These are phyloP conservation scores for Macrolepiota dolichaula DNA, from an alignment of 768 basidiomycete genomes.

Conservation along the genomic window DNA sequence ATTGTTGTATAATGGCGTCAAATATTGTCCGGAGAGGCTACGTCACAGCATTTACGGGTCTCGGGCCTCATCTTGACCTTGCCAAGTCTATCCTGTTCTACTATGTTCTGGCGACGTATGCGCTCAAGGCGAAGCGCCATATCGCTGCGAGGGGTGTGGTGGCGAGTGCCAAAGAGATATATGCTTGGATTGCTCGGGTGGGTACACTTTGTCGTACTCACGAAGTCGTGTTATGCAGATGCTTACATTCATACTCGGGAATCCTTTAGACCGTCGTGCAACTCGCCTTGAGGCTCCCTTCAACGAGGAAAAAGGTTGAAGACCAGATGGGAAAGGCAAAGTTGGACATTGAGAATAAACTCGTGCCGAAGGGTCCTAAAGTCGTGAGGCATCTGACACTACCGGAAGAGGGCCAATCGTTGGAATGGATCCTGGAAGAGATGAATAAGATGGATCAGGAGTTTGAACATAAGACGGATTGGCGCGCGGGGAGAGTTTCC, in stretches of 20 bases:
- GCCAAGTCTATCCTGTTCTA: constrained; percentile 56
- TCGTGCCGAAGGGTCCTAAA: constrained; percentile 60
- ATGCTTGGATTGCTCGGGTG: constrained; percentile 51
- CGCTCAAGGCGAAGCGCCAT: constrained; percentile 56
- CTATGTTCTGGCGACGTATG: constrained; percentile 52
- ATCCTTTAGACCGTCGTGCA: constrained; percentile 30
- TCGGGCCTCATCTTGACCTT: constrained; percentile 19
- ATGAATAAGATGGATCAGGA: constrained; percentile 79
- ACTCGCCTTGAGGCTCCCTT: constrained; percentile 59
- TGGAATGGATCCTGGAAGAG: constrained; percentile 73
- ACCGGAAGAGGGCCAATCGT: constrained; percentile 58
- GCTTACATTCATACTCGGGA: background rate
- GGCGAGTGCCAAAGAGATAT: constrained; percentile 47
- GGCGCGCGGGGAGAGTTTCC: constrained; percentile 72
- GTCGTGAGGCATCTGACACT: constrained; percentile 66
- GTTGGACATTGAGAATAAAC: constrained; percentile 59
- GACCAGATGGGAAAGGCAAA: constrained; percentile 63
- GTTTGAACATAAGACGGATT: constrained; percentile 42
- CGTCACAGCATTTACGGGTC: background rate
- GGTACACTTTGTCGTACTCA: constrained; percentile 13
- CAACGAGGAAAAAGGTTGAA: constrained; percentile 55
- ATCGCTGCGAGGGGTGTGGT: constrained; percentile 59
- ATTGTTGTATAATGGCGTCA: background rate
- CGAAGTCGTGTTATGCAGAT: background rate
- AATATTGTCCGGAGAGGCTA: background rate